Base-by-base conservation (phyloP, 2,329 filamentous ascomycete genomes). In the Macrophomina pseudophaseolina region DNA sequence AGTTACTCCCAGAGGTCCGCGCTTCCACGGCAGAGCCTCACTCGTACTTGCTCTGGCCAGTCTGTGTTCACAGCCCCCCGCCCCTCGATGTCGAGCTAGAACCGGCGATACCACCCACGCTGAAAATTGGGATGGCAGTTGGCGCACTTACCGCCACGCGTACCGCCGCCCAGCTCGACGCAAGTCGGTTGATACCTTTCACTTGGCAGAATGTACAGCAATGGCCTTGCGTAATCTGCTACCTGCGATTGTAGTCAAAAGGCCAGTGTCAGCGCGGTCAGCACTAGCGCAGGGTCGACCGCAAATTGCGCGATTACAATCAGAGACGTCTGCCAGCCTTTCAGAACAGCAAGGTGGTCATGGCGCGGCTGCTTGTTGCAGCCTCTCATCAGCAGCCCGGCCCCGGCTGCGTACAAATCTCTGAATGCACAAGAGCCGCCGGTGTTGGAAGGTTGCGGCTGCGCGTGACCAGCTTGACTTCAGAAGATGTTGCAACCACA, bases 211-310 rank as follows among this genome's bases (percentile, higher is more conserved):
- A 18, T 16, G 33, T 32, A 54, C 32, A 16, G 5, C 51, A 44
- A 44, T 12, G 38, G 11, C 18, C 14, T 16, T 35, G 30, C 42
- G 16, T 33, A 28, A 33, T 49, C 30, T 14, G 9, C 18, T 18
- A 28, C 42, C 42, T 4, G 32, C 28, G 30, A 16, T 11, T 9
- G 30, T 48, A 40, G 30, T 33, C 30, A 14, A 60, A 60, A 14
- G 14, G 30, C 30, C 32, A 18, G 23, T 28, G 52, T 54, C 52
- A 54, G 52, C 52, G 18, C 7, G 30, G 46, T 62, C 32, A 62
- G 58, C 58, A 62, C 58, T 62, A 62, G 16, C 32, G 58, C 58
- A 62, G 33, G 58, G 58, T 62, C 58, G 44, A 12, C 12, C 4
- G 28, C 5, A 38, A 49, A 23, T 48, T 60, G 44, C 44, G 32